phyloP scores from a whole-genome alignment of 2,329 filamentous ascomycete genomes.

The Cordyceps cicadae region DNA sequence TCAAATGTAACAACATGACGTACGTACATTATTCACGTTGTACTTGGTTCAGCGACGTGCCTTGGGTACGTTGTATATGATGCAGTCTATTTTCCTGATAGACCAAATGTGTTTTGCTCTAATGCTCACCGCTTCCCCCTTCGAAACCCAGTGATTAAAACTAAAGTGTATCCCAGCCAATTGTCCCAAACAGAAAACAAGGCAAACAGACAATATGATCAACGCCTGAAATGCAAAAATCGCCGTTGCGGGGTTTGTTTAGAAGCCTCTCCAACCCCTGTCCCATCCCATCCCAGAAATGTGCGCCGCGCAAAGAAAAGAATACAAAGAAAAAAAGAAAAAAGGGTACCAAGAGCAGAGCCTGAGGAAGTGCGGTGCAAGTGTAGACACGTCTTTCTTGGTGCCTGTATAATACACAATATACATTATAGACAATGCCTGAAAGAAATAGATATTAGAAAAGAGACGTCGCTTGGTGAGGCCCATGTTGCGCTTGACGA shows the following conservation, averaged over 20 bases:
- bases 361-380: background rate
- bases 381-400: background rate
- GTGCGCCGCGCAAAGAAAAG: conserved; percentile 7
- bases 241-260: background rate
- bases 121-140: background rate
- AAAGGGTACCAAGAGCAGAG: background rate
- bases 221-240: conserved; percentile 6
- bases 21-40: background rate
- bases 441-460: background rate
- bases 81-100: background rate
- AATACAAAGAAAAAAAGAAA: background rate
- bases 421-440: conserved; percentile 15
- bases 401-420: conserved; percentile 14
- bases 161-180: background rate
- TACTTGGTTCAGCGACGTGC: background rate
- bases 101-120: background rate
- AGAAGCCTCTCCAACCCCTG: background rate
- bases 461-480: background rate
- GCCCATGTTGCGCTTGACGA: background rate
- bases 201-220: background rate
- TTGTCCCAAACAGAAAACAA: background rate
- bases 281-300: background rate
- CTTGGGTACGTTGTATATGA: background rate
- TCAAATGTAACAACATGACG: background rate
- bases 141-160: background rate